Percentiles rank a stretch among this genome's conserved stretches.
Conservation (phyloP, 768 basidiomycete genomes). For the Daedaleopsis nitida region DNA sequence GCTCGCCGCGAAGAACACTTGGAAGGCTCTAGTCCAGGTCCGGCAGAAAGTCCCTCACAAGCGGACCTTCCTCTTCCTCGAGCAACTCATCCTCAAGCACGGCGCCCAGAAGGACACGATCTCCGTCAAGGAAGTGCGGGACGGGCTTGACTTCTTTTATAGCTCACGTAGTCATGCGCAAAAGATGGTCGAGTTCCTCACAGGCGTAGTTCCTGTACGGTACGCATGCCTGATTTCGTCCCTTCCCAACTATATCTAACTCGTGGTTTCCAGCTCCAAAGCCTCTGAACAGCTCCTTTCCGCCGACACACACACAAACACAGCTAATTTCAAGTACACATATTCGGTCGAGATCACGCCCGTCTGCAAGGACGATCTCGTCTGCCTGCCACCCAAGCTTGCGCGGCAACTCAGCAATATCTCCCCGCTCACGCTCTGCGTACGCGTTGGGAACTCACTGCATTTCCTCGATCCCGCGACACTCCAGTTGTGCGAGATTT, state of each 20-base stretch:
- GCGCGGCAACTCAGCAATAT: conserved; percentile 88
- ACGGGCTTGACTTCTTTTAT: conserved; percentile 98
- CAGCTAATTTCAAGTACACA: conserved; percentile 96
- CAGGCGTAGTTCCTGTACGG: conserved; percentile 86
- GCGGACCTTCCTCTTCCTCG: conserved; percentile 95
- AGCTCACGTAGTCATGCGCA: conserved; percentile 86
- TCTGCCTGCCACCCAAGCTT: conserved; percentile 83
- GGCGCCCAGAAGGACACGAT: conserved; percentile 97
- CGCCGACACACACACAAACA: conserved; percentile 86
- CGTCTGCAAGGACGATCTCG: conserved; percentile 96
- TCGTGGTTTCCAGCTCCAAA: conserved; percentile 64
- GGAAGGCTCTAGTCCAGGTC: conserved; percentile 98
- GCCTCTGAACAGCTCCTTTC: conserved; percentile 94
- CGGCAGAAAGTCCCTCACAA: conserved; percentile 98
- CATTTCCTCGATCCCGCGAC: conserved; percentile 91
- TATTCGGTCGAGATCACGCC: conserved; percentile 98
- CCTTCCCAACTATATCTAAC: not conserved
- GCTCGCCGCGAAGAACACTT: conserved; percentile 97
- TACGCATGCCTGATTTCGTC: conserved; percentile 38
- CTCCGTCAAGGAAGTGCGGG: conserved; percentile 87
- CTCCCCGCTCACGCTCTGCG: conserved; percentile 82
- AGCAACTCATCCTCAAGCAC: conserved; percentile 96
- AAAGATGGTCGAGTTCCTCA: conserved; percentile 95
- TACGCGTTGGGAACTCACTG: conserved; percentile 88
- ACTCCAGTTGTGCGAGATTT: conserved; percentile 80